These are phyloP conservation scores for Biscogniauxia marginata DNA, from an alignment of 2,329 filamentous ascomycete genomes.

Conservation along the genomic window DNA sequence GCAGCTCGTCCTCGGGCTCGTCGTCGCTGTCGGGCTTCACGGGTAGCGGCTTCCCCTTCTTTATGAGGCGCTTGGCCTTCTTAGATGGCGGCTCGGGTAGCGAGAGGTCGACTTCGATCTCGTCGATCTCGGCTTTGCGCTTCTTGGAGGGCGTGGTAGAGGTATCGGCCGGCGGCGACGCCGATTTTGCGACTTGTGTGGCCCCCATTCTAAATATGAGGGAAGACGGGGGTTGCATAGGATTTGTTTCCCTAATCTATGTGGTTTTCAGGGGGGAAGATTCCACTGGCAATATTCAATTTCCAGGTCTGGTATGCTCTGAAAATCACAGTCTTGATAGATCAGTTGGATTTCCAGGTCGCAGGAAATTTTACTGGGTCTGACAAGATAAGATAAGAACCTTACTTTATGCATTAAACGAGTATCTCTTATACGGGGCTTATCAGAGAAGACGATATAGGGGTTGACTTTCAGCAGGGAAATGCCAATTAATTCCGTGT, in stretches of 20 bases:
- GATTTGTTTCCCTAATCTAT: too few species aligned
- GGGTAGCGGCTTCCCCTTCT: constrained; percentile 70
- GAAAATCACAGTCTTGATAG: neutral
- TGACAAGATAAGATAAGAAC: constrained; percentile 29
- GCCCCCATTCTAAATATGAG: constrained; percentile 15
- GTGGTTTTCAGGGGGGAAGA: neutral
- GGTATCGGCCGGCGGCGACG: constrained; percentile 9
- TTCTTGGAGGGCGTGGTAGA: constrained; percentile 52
- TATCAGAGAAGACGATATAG: neutral
- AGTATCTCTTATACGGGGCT: neutral
- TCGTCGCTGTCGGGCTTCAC: constrained; percentile 42
- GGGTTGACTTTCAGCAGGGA: too few species aligned
- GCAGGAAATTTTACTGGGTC: constrained; percentile 31
- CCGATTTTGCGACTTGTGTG: constrained; percentile 10
- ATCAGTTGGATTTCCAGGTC: neutral
- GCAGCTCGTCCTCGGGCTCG: constrained; percentile 35
- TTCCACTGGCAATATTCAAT: too few species aligned
- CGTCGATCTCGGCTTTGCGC: constrained; percentile 67
- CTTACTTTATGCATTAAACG: neutral
- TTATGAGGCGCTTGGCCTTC: constrained; percentile 83
- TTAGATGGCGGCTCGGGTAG: constrained; percentile 96
- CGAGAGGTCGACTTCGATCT: constrained; percentile 85
- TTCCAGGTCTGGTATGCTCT: neutral
- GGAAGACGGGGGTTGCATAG: too few species aligned
- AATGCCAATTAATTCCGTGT: neutral